Evolutionary conservation across 768 basidiomycete genomes (phyloP).

Genomic region (Amanita muscaria): DNA sequence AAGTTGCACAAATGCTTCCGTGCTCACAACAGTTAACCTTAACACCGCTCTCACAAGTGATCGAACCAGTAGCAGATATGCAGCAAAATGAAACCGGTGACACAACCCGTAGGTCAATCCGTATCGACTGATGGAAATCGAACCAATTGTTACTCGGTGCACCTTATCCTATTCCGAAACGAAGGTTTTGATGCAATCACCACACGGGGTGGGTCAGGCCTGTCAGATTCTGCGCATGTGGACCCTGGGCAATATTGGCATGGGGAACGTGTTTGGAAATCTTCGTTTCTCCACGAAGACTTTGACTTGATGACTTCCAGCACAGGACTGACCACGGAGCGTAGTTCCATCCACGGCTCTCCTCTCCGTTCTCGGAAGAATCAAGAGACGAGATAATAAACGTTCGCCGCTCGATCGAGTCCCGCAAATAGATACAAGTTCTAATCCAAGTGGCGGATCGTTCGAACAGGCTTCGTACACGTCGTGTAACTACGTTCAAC

Average conservation of each 20-base stretch:
- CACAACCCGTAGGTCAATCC: too few relatives aligned
- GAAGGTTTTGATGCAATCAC: slow-evolving; percentile 4
- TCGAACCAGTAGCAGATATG: too few relatives aligned
- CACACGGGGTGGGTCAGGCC: neutral
- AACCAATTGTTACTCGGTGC: neutral
- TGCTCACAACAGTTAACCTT: too few relatives aligned
- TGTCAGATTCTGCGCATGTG: neutral
- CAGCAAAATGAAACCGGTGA: too few relatives aligned
- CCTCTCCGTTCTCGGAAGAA: neutral
- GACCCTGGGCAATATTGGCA: slow-evolving; percentile 4
- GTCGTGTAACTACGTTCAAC: too few relatives aligned
- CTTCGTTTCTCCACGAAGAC: slow-evolving; percentile 28
- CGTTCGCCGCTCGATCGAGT: too few relatives aligned
- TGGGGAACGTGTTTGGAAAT: too few relatives aligned
- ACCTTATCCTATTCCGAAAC: slow-evolving; percentile 3
- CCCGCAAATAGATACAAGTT: too few relatives aligned
- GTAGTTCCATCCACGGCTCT: neutral
- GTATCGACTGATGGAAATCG: neutral
- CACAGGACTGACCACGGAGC: slow-evolving; percentile 6
- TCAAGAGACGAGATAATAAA: neutral
- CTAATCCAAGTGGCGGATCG: too few relatives aligned
- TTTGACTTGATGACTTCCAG: slow-evolving; percentile 27
- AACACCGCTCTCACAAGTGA: too few relatives aligned
- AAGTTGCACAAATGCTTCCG: too few relatives aligned
- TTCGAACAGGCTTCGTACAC: too few relatives aligned